Base-by-base conservation (phyloP, 2,329 filamentous ascomycete species). In the Juglanconis juglandina region DNA sequence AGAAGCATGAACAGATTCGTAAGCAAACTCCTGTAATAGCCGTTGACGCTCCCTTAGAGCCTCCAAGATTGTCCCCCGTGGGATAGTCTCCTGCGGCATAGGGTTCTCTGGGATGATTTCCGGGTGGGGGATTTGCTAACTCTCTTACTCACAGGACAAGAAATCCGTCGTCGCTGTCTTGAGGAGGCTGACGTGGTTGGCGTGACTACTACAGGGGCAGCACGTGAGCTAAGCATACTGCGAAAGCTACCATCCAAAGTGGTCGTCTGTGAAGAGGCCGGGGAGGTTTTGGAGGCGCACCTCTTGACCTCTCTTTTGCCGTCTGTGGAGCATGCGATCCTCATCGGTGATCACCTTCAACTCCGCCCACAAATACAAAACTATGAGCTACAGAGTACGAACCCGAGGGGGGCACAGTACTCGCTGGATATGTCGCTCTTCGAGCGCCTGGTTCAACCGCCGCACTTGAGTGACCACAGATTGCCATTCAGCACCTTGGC, bases 231-330 rank as follows among this genome's bases (percentile, higher is more conserved):
- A 0, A 70, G 76, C 0, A 64, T 82, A 1, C 72, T 89, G 0
- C 75, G 78, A 7, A 75, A 76, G 7, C 61, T 87, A 1, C 67
- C 72, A 6, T 73, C 75, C 37, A 87, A 87, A 62, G 79, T 88
- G 0, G 69, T 90, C 14, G 68, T 90, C 1, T 88, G 84, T 39
- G 87, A 91, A 68, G 87, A 91, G 66, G 87, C 87, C 1, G 87
- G 82, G 0, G 87, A 91, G 63, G 83, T 90, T 0, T 74, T 90
- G 37, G 88, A 91, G 68, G 77, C 83, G 0, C 86, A 90, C 61
- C 73, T 83, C 3, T 68, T 90, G 1, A 83, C 84, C 0, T 79
- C 86, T 0, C 69, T 90, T 4, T 72, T 87, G 0, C 85, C 86
- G 0, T 79, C 79, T 0, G 69, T 88, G 0, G 79, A 89, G 68